Evolutionary conservation across 2,329 filamentous ascomycete genomes (phyloP).

Genomic region (Fusarium mundagurra): DNA sequence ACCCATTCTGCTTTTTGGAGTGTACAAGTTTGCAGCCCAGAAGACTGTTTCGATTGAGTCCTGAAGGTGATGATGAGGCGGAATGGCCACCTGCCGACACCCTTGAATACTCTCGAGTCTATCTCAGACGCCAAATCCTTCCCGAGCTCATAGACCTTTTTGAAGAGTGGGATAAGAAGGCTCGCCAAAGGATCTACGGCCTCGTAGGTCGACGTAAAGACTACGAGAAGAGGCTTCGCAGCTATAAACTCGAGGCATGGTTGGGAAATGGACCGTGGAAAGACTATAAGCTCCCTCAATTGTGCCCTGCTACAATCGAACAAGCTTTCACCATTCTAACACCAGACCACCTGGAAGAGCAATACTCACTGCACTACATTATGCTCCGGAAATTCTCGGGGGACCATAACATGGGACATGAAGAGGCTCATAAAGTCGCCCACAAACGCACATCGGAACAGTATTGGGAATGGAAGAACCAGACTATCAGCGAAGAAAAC

Average conservation of each 20-base stretch:
- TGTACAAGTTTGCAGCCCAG: background rate
- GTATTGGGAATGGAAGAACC: background rate
- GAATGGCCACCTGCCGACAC: too few relatives aligned
- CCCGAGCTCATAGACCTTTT: background rate
- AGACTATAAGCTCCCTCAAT: too few relatives aligned
- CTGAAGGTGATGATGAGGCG: too few relatives aligned
- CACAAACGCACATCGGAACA: background rate
- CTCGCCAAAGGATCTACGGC: too few relatives aligned
- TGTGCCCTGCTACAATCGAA: too few relatives aligned
- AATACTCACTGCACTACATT: accelerated
- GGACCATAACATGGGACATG: background rate
- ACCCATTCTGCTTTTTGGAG: background rate
- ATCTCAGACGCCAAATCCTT: background rate
- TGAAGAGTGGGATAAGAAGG: background rate
- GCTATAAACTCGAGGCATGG: too few relatives aligned
- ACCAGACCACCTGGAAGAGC: background rate
- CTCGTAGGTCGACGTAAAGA: too few relatives aligned
- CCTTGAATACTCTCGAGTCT: too few relatives aligned
- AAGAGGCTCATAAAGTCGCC: background rate
- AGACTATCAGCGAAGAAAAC: accelerated
- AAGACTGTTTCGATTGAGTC: too few relatives aligned
- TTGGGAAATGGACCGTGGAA: too few relatives aligned
- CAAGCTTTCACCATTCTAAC: too few relatives aligned
- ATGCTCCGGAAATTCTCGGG: background rate
- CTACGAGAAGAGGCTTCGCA: too few relatives aligned